Percentiles rank a stretch among this genome's conserved stretches.
phyloP scores from a whole-genome alignment of 192 early-diverging fungal species.

The Coemansia sp. region DNA sequence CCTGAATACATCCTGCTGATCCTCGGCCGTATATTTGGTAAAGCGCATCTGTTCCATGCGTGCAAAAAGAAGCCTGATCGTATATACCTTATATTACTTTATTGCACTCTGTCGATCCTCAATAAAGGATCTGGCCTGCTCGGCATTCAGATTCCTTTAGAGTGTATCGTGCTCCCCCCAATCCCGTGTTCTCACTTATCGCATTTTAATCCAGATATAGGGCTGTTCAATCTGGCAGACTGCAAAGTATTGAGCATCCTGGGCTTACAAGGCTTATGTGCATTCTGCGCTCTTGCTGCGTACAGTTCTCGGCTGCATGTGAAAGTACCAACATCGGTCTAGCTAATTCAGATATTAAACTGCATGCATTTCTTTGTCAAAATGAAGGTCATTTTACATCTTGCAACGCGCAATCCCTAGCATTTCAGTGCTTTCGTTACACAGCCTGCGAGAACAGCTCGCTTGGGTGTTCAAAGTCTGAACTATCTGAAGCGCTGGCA shows the following conservation, averaged over 20 bases:
- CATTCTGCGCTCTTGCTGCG: background rate
- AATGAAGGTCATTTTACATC: background rate
- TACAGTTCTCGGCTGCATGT: slow-evolving; percentile 1
- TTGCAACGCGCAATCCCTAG: too few species aligned
- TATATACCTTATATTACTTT: background rate
- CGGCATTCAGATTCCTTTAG: too few species aligned
- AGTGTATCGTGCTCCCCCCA: too few species aligned
- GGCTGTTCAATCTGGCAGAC: too few species aligned
- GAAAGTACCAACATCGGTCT: background rate
- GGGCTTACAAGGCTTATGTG: too few species aligned
- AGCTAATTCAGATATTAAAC: background rate
- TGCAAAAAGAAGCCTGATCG: background rate
- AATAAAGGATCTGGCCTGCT: background rate
- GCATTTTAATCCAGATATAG: too few species aligned
- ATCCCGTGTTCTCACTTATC: too few species aligned
- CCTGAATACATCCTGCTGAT: too few species aligned
- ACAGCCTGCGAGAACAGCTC: slow-evolving; percentile 30
- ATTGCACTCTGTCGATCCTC: background rate
- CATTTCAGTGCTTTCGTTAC: background rate
- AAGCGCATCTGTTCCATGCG: too few species aligned
- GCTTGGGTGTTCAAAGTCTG: slow-evolving; percentile 41
- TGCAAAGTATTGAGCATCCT: too few species aligned
- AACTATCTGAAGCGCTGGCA: slow-evolving; percentile 2
- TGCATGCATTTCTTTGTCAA: background rate
- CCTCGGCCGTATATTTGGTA: too few species aligned